Evolutionary conservation across 495 filamentous ascomycete genomes (phyloP).

Genomic region (Penicillium tannophilum): DNA sequence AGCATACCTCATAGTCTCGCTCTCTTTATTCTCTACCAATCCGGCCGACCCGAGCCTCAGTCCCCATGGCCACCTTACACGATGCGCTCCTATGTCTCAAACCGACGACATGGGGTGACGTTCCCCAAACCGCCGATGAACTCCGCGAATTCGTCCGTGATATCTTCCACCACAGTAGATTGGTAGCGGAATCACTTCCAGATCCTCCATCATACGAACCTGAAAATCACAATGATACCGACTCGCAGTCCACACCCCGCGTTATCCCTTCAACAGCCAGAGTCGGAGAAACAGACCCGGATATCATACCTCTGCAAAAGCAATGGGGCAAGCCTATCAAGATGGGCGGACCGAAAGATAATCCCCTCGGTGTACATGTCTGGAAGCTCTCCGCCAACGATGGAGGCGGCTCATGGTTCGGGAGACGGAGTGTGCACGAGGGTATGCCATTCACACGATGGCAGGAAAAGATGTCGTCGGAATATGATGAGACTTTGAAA

Average conservation of each 20-base stretch:
- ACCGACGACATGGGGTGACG: constrained; percentile 65
- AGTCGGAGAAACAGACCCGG: constrained; percentile 48
- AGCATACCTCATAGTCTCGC: not conserved
- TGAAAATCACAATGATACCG: not conserved
- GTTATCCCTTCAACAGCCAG: constrained; percentile 55
- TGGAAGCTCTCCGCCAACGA: constrained; percentile 81
- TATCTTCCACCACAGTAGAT: constrained; percentile 64
- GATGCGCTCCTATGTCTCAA: constrained; percentile 73
- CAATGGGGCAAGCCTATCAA: constrained; percentile 88
- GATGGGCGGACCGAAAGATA: constrained; percentile 62
- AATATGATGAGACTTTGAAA: constrained; percentile 58
- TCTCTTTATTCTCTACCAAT: not conserved
- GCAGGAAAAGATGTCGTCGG: constrained; percentile 45
- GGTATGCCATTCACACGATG: constrained; percentile 73
- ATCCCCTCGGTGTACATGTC: constrained; percentile 72
- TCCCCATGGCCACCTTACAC: constrained; percentile 64
- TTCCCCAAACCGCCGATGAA: constrained; percentile 56
- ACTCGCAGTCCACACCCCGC: constrained; percentile 38
- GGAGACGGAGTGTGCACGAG: constrained; percentile 78
- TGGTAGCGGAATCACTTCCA: constrained; percentile 77
- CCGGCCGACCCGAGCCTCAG: not conserved
- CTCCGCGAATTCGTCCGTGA: constrained; percentile 56
- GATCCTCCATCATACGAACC: constrained; percentile 48
- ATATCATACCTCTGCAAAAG: constrained; percentile 60
- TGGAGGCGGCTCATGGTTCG: constrained; percentile 88